Evolutionary conservation across 345 rosid genomes (phyloP).

Genomic region (Acer saccharum): DNA sequence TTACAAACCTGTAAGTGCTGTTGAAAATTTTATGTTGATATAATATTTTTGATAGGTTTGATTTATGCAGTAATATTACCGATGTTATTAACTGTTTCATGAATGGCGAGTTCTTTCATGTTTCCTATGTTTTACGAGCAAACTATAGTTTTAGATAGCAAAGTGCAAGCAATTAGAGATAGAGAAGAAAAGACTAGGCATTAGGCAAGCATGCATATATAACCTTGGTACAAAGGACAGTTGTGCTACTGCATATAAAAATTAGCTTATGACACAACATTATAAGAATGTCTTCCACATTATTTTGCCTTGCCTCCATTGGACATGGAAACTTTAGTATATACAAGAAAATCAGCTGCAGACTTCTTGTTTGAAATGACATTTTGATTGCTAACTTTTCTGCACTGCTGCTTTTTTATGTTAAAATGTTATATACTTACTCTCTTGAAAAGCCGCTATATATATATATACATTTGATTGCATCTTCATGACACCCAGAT

Average conservation of each 20-base stretch:
- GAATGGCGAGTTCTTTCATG: not conserved
- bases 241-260: not conserved
- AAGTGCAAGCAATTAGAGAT: not conserved
- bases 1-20: not conserved
- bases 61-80: not conserved
- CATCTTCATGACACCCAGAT: too few species aligned
- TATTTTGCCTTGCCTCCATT: too few species aligned
- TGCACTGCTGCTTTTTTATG: too few species aligned
- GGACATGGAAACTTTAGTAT: not conserved
- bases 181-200: not conserved
- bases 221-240: not conserved
- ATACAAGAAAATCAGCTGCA: not conserved
- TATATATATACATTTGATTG: too few species aligned
- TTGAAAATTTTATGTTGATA: not conserved
- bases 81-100: not conserved
- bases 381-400: too few species aligned
- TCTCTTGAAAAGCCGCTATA: too few species aligned
- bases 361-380: not conserved
- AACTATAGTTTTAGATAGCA: not conserved
- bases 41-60: not conserved
- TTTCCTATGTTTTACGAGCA: not conserved
- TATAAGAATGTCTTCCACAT: too few species aligned
- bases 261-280: not conserved
- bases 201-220: too few species aligned
- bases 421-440: too few species aligned